These are phyloP conservation scores for Barnettozyma pratensis DNA, from an alignment of 805 yeast species.

Conservation along the genomic window DNA sequence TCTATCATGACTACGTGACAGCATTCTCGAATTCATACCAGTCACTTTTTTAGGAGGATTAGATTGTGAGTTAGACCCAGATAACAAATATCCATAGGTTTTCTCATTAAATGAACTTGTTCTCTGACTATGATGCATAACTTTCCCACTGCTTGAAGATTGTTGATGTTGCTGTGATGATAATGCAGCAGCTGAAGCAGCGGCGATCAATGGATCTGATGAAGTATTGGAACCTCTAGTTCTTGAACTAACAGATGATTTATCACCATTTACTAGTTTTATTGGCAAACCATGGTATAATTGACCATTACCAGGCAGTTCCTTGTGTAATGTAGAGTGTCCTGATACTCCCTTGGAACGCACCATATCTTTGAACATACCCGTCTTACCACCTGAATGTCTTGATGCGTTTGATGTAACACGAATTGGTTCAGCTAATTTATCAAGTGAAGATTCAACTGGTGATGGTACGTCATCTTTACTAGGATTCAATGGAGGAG, in stretches of 20 bases:
- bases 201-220: conserved; percentile 18
- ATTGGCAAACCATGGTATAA: conserved; percentile 32
- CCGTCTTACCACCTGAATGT: conserved; percentile 15
- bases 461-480: conserved; percentile 1
- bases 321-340: conserved; percentile 12
- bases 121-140: neutral
- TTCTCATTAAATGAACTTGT: conserved; percentile 9
- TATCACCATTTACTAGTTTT: neutral
- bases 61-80: neutral
- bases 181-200: conserved; percentile 21
- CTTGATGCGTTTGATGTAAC: conserved; percentile 11
- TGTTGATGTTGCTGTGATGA: conserved; percentile 6
- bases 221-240: neutral
- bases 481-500: conserved; percentile 8
- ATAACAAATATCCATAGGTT: neutral
- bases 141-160: neutral
- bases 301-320: conserved; percentile 27
- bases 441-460: neutral
- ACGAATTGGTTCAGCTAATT: neutral
- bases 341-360: conserved; percentile 19
- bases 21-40: conserved; percentile 53
- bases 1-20: conserved; percentile 51
- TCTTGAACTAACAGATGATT: neutral
- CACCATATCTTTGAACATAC: conserved; percentile 32
- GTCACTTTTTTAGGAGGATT: conserved; percentile 28